Evolutionary conservation across 495 filamentous ascomycete species (phyloP).

Genomic region (Neurospora intermedia): DNA sequence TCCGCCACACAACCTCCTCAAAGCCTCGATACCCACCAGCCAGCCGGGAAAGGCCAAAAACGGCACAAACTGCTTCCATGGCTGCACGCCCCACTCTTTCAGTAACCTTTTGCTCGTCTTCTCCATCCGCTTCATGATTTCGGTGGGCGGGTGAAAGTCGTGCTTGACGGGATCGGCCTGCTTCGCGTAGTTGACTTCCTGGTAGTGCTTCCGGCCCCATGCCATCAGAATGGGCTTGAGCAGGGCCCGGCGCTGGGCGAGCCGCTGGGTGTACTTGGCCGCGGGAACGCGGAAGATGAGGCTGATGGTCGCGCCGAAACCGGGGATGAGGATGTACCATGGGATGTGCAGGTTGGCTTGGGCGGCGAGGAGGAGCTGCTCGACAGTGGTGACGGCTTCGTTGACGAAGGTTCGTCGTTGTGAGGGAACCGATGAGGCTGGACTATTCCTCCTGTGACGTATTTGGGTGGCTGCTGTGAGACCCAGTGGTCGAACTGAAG

Average conservation of each 20-base stretch:
- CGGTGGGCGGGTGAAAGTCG: background rate
- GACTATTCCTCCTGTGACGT: background rate
- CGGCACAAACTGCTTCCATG: slow-evolving; percentile 36
- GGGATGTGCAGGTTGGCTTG: slow-evolving; percentile 51
- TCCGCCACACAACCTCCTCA: slow-evolving; percentile 54
- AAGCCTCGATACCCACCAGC: slow-evolving; percentile 53
- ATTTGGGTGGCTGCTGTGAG: background rate
- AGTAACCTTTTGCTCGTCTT: slow-evolving; percentile 29
- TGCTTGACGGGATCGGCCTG: background rate
- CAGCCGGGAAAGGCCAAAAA: slow-evolving; percentile 51
- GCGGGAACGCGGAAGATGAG: slow-evolving; percentile 48
- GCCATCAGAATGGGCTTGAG: slow-evolving; percentile 42
- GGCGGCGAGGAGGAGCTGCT: slow-evolving; percentile 46
- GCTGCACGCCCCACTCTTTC: slow-evolving; percentile 34
- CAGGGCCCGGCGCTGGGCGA: slow-evolving; percentile 29
- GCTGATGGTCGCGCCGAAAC: slow-evolving; percentile 55
- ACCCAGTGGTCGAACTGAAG: background rate
- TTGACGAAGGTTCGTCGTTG: slow-evolving; percentile 22
- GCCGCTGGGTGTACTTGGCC: slow-evolving; percentile 38
- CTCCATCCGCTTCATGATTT: slow-evolving; percentile 6
- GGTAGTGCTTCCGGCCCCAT: slow-evolving; percentile 30
- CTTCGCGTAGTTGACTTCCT: slow-evolving; percentile 14
- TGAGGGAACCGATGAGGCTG: background rate
- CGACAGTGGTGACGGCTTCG: slow-evolving; percentile 38
- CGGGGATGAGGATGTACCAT: slow-evolving; percentile 62